Percentiles rank a stretch among this genome's conserved stretches.
Evolutionary conservation across 495 filamentous ascomycete species (phyloP).

Genomic region (Aspergillus ostianus): DNA sequence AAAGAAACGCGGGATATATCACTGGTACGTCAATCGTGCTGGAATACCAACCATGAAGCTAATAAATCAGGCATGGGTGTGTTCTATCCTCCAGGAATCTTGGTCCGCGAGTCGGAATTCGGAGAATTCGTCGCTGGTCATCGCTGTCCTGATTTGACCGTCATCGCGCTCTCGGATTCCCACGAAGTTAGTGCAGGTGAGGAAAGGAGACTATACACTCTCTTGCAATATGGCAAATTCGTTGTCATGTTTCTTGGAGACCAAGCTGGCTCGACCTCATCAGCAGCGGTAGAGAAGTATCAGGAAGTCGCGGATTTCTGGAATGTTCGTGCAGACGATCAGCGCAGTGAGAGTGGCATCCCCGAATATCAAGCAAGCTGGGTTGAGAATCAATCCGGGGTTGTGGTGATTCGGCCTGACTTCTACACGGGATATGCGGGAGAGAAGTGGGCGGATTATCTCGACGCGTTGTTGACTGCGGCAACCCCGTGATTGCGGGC

Average conservation of each 20-base stretch:
- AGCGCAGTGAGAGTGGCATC: not conserved
- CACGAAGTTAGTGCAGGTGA: not conserved
- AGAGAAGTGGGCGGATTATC: not conserved
- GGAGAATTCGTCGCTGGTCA: slow-evolving; percentile 8
- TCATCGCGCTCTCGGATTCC: not conserved
- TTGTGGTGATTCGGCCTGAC: not conserved
- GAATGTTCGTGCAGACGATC: not conserved
- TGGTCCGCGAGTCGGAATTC: slow-evolving; percentile 1
- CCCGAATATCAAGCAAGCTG: not conserved
- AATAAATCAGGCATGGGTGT: slow-evolving; percentile 10
- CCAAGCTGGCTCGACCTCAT: not conserved
- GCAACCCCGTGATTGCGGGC: no score
- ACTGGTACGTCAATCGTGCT: slow-evolving; percentile 1
- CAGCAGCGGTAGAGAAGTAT: not conserved
- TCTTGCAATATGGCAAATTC: not conserved
- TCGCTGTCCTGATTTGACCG: slow-evolving; percentile 7
- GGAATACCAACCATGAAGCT: not conserved
- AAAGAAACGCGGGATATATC: slow-evolving; percentile 11
- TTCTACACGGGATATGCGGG: not conserved
- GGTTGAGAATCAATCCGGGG: not conserved
- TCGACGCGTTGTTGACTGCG: not conserved
- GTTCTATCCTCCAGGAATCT: not conserved
- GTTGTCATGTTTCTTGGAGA: not conserved
- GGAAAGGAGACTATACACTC: not conserved
- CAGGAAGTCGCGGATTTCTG: not conserved